phyloP scores from a whole-genome alignment of 768 basidiomycete genomes.

The Phaffia tasmanica region DNA sequence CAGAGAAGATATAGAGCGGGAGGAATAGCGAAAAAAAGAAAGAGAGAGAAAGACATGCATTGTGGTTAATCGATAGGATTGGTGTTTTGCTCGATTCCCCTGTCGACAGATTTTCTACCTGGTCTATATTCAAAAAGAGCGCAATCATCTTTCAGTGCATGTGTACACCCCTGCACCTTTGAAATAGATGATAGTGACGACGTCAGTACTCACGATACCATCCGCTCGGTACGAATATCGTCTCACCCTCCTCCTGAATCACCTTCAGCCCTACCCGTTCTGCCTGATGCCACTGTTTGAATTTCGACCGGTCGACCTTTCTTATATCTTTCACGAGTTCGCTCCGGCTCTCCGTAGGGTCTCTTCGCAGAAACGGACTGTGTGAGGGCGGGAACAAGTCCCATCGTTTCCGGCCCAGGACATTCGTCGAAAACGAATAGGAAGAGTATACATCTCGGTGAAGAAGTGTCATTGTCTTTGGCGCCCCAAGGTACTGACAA shows the following conservation, averaged over 20 bases:
- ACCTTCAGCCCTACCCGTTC: slow-evolving; percentile 32
- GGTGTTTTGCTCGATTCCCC: not conserved
- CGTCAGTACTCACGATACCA: slow-evolving; percentile 39
- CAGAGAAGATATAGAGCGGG: too few relatives aligned
- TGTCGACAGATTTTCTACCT: slow-evolving; percentile 9
- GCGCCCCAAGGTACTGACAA: slow-evolving; percentile 37
- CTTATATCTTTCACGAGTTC: slow-evolving; percentile 34
- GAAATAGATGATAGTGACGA: slow-evolving; percentile 32
- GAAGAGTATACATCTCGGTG: slow-evolving; percentile 38
- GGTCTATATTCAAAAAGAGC: not conserved
- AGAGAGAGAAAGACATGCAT: slow-evolving; percentile 26
- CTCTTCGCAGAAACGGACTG: slow-evolving; percentile 16
- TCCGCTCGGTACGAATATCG: slow-evolving; percentile 37
- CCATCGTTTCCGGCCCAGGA: slow-evolving; percentile 37
- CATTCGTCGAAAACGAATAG: slow-evolving; percentile 38
- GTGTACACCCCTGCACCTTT: not conserved
- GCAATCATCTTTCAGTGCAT: not conserved
- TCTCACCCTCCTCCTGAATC: slow-evolving; percentile 33
- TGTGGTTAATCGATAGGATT: slow-evolving; percentile 39
- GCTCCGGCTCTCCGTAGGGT: slow-evolving; percentile 21
- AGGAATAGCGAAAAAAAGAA: too few relatives aligned
- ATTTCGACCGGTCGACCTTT: slow-evolving; percentile 27
- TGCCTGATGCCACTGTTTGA: slow-evolving; percentile 18
- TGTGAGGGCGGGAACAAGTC: slow-evolving; percentile 35
- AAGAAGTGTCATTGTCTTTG: slow-evolving; percentile 35